A percentile compares a stretch with the other conserved stretches of the same genome.
These are phyloP conservation scores for Domatiomyces catenatus DNA, from an alignment of 2,329 filamentous ascomycete genomes.

Conservation along the genomic window DNA sequence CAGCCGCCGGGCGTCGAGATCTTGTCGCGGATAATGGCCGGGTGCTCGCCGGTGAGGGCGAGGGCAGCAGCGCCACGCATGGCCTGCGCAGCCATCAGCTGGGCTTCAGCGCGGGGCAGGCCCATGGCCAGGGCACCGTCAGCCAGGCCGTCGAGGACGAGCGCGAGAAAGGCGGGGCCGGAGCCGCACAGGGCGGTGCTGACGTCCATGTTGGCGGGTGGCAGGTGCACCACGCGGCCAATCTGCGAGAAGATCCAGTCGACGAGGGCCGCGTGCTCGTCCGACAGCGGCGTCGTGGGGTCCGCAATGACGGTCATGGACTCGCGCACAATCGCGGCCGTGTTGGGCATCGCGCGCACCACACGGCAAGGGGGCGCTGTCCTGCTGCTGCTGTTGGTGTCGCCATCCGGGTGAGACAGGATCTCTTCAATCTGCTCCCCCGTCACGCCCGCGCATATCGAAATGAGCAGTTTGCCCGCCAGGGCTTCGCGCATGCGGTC, in stretches of 20 bases:
- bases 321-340: slow-evolving; percentile 60
- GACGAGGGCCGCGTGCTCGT: slow-evolving; percentile 30
- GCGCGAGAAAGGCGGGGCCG: slow-evolving; percentile 45
- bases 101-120: slow-evolving; percentile 42
- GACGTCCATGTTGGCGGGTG: slow-evolving; percentile 17
- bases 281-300: slow-evolving; percentile 31
- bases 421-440: slow-evolving; percentile 51
- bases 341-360: slow-evolving; percentile 74
- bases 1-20: slow-evolving; percentile 47
- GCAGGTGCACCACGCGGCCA: slow-evolving; percentile 20
- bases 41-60: slow-evolving; percentile 44
- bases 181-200: slow-evolving; percentile 30
- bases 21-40: slow-evolving; percentile 44
- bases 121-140: slow-evolving; percentile 50
- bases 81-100: slow-evolving; percentile 47
- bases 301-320: slow-evolving; percentile 68
- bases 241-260: slow-evolving; percentile 43
- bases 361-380: slow-evolving; percentile 34
- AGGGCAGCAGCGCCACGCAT: slow-evolving; percentile 45
- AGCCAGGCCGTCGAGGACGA: slow-evolving; percentile 44
- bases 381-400: slow-evolving; percentile 23
- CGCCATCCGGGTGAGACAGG: slow-evolving; percentile 31
- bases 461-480: slow-evolving; percentile 64
- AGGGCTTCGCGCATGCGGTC: slow-evolving; percentile 56
- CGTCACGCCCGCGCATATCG: slow-evolving; percentile 63